Conservation (phyloP, 2,329 filamentous ascomycete genomes). For the Neonectria punicea region DNA sequence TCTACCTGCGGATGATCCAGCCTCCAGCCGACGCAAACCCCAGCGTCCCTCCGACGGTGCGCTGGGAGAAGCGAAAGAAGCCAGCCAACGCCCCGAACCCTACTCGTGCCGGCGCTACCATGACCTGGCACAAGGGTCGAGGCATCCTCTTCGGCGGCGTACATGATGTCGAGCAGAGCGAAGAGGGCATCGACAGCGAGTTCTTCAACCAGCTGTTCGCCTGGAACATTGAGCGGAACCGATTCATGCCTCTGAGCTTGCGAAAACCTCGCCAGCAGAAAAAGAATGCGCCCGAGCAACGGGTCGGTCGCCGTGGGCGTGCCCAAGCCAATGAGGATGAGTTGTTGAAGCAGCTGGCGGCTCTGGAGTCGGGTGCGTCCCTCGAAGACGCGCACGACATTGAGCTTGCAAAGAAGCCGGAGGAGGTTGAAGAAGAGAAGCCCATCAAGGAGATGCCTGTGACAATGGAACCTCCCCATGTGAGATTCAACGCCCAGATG, state of each 20-base stretch:
- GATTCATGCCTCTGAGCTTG: slow-evolving; percentile 87
- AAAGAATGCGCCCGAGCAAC: slow-evolving; percentile 64
- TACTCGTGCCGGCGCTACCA: slow-evolving; percentile 86
- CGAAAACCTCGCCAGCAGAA: slow-evolving; percentile 77
- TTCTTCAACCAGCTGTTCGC: slow-evolving; percentile 94
- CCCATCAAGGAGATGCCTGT: slow-evolving; percentile 72
- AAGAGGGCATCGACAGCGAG: slow-evolving; percentile 95
- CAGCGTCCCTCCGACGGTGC: slow-evolving; percentile 75
- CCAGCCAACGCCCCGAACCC: slow-evolving; percentile 90
- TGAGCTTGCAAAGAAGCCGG: slow-evolving; percentile 61
- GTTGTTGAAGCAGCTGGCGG: slow-evolving; percentile 84
- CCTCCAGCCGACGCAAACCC: slow-evolving; percentile 74
- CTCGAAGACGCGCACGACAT: slow-evolving; percentile 64
- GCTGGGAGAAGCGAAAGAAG: slow-evolving; percentile 94
- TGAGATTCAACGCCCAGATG: slow-evolving; percentile 89
- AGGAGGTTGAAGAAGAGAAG: slow-evolving; percentile 65
- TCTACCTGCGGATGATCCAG: slow-evolving; percentile 84
- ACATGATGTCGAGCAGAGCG: slow-evolving; percentile 89
- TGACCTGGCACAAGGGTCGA: slow-evolving; percentile 92
- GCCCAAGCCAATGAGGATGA: slow-evolving; percentile 94
- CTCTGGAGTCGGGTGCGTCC: slow-evolving; percentile 79
- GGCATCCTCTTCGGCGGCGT: slow-evolving; percentile 96
- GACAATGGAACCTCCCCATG: slow-evolving; percentile 85
- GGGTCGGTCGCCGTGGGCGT: slow-evolving; percentile 72
- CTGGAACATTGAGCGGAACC: slow-evolving; percentile 95